Percentiles rank a stretch among this genome's conserved stretches.
Conservation (phyloP, 2,329 filamentous ascomycete genomes). For the Aureobasidium melanogenum region DNA sequence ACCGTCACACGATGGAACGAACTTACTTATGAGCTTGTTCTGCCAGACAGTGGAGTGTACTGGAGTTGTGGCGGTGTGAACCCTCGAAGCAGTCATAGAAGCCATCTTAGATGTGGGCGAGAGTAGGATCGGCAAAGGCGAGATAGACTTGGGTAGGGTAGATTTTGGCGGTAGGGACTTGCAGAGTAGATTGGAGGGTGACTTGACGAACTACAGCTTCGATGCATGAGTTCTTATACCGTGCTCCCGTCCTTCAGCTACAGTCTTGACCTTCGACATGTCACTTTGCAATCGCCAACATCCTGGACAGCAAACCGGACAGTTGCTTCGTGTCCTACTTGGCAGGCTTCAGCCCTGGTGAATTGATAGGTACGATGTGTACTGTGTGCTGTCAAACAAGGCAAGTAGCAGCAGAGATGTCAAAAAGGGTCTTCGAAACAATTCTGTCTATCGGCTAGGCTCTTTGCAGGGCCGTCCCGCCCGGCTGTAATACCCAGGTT, state of each 20-base stretch:
- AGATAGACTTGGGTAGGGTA: not conserved
- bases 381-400: slow-evolving; percentile 5
- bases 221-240: not conserved
- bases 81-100: slow-evolving; percentile 11
- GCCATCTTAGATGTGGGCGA: slow-evolving; percentile 7
- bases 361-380: not conserved
- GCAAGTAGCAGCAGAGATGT: not conserved
- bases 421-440: not conserved
- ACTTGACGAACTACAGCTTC: not conserved
- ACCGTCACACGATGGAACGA: not conserved
- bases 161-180: not conserved
- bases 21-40: slow-evolving; percentile 25
- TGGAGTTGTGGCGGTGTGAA: slow-evolving; percentile 11
- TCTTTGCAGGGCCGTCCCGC: not conserved
- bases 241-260: not conserved
- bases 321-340: slow-evolving; percentile 1
- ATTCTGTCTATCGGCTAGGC: not conserved
- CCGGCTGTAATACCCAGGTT: not conserved
- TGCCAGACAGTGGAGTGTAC: slow-evolving; percentile 18
- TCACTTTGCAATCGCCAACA: not conserved
- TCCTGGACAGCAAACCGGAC: slow-evolving; percentile 1
- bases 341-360: not conserved
- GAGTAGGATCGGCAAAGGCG: not conserved
- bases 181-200: not conserved
- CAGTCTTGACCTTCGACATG: not conserved